phyloP scores from a whole-genome alignment of 345 rosid species.

The Pistacia vera region DNA sequence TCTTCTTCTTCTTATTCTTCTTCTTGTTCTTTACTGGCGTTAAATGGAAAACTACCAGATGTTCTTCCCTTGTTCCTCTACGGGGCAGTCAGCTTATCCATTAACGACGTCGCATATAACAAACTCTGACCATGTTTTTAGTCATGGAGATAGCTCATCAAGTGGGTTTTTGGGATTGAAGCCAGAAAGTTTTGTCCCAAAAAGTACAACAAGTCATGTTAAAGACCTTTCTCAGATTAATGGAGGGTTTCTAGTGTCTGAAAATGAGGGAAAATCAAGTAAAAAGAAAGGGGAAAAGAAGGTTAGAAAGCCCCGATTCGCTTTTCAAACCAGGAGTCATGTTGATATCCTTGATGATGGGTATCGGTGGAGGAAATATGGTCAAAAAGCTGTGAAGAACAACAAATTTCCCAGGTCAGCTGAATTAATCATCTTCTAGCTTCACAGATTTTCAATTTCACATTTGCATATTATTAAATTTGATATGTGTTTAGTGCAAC shows the following conservation, averaged over 20 bases:
- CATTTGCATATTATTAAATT: not conserved
- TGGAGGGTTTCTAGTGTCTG: conserved; percentile 10
- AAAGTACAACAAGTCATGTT: not conserved
- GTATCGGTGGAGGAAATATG: conserved; percentile 78
- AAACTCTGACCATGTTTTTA: conserved; percentile 17
- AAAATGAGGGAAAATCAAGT: conserved; percentile 7
- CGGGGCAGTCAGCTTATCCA: conserved; percentile 14
- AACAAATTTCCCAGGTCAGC: conserved; percentile 53
- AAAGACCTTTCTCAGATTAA: not conserved
- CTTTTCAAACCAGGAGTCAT: conserved; percentile 70
- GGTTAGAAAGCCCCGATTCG: conserved; percentile 47
- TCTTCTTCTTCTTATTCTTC: not conserved
- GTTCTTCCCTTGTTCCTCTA: conserved; percentile 45
- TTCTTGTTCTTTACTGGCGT: not conserved
- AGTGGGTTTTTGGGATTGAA: conserved; percentile 36
- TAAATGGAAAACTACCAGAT: conserved; percentile 56
- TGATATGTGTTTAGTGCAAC: not conserved
- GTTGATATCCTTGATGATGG: conserved; percentile 77
- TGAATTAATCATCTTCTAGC: not conserved
- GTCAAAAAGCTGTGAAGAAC: conserved; percentile 73
- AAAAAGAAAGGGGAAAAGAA: conserved; percentile 44
- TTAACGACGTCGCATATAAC: conserved; percentile 14
- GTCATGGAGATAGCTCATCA: conserved; percentile 21
- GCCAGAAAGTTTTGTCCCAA: conserved; percentile 13
- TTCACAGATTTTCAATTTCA: not conserved